Percentiles rank a stretch among this genome's conserved stretches.
Evolutionary conservation across 1,284 basidiomycete species (phyloP).

Genomic region (Omphalotus olearius): DNA sequence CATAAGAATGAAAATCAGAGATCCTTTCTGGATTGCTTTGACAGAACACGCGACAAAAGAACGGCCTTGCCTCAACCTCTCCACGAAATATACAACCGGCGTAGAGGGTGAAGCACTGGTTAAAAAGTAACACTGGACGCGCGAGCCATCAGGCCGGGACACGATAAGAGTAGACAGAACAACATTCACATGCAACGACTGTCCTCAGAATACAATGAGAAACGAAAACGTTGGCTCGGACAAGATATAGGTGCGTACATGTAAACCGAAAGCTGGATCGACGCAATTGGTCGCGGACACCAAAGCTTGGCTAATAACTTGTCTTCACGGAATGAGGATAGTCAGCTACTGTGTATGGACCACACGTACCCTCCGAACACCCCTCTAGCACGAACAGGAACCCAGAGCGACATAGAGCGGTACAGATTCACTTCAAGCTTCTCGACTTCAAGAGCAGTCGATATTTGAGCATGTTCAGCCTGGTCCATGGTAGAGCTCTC

Average conservation of each 20-base stretch:
- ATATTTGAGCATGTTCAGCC: slow-evolving; percentile 57
- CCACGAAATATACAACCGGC: slow-evolving; percentile 84
- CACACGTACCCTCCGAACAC: slow-evolving; percentile 73
- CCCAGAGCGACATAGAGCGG: slow-evolving; percentile 69
- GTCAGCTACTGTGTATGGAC: not conserved
- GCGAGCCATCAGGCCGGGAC: slow-evolving; percentile 5
- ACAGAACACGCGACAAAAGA: slow-evolving; percentile 75
- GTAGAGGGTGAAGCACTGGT: slow-evolving; percentile 71
- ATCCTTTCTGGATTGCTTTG: slow-evolving; percentile 68
- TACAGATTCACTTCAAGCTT: slow-evolving; percentile 74
- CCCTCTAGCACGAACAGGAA: slow-evolving; percentile 65
- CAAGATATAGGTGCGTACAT: slow-evolving; percentile 44
- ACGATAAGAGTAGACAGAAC: not conserved
- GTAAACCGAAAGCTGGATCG: slow-evolving; percentile 60
- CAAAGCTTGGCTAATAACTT: slow-evolving; percentile 86
- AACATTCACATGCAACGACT: slow-evolving; percentile 16
- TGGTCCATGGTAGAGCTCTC: slow-evolving; percentile 25
- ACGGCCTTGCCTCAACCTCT: slow-evolving; percentile 77
- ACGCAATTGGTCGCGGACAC: slow-evolving; percentile 78
- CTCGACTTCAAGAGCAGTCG: slow-evolving; percentile 74
- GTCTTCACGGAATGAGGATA: slow-evolving; percentile 28
- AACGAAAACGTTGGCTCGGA: not conserved
- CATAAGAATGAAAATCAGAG: slow-evolving; percentile 76
- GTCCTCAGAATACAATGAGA: slow-evolving; percentile 4
- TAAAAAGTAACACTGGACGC: slow-evolving; percentile 87